Evolutionary conservation across 306 rosid species (phyloP).

Genomic region (Castanea mollissima): DNA sequence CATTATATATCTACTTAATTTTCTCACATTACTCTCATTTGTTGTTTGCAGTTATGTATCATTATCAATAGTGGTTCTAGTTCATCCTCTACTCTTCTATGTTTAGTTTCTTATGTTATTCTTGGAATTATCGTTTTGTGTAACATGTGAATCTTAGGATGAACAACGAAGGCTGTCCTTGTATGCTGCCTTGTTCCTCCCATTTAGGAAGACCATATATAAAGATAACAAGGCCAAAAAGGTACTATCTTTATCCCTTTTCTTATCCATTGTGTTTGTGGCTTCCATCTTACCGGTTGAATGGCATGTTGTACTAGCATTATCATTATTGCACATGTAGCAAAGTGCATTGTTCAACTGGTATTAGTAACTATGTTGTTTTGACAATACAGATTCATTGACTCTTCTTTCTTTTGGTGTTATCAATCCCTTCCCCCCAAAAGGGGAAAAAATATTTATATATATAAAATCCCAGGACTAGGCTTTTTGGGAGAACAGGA

Average conservation of each 20-base stretch:
- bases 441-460: too few species aligned
- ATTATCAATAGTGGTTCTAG: neutral
- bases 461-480: neutral
- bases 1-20: neutral
- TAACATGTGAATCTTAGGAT: slow-evolving; percentile 45
- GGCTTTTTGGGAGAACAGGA: neutral
- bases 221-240: slow-evolving; percentile 63
- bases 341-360: neutral
- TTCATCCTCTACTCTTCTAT: slow-evolving; percentile 10
- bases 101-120: slow-evolving; percentile 15
- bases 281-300: slow-evolving; percentile 13
- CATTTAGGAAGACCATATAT: slow-evolving; percentile 60
- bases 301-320: neutral
- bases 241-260: slow-evolving; percentile 35
- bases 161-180: slow-evolving; percentile 73
- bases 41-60: neutral
- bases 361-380: neutral
- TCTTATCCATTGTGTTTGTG: slow-evolving; percentile 4
- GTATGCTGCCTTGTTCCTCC: slow-evolving; percentile 76
- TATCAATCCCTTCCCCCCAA: neutral
- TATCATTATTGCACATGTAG: slow-evolving; percentile 6
- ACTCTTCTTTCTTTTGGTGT: neutral
- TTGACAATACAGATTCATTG: neutral
- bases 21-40: slow-evolving; percentile 5
- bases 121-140: slow-evolving; percentile 13